Evolutionary conservation across 176 grass and related monocot species (phyloP).

Genomic region (Calamus simplicifolius): DNA sequence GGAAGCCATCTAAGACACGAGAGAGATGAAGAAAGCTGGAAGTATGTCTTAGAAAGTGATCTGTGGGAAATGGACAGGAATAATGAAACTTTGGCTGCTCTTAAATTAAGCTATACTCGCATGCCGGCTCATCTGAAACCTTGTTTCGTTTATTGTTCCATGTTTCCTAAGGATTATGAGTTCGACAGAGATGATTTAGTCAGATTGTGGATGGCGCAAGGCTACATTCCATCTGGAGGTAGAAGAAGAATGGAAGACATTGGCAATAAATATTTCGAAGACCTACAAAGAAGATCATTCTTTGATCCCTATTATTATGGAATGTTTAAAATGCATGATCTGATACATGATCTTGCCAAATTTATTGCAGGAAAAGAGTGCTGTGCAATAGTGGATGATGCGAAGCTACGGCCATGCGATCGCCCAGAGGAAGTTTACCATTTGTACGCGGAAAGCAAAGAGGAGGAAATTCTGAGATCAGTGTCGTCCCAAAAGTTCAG

Average conservation of each 20-base stretch:
- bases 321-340: constrained; percentile 30
- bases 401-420: neutral
- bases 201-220: constrained; percentile 42
- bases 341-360: constrained; percentile 35
- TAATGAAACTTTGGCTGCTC: constrained; percentile 27
- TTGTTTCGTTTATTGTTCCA: constrained; percentile 31
- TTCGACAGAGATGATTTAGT: constrained; percentile 31
- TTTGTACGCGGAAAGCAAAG: neutral
- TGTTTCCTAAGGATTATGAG: constrained; percentile 24
- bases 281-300: constrained; percentile 31
- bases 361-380: constrained; percentile 12
- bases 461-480: too few species aligned
- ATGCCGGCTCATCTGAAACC: constrained; percentile 28
- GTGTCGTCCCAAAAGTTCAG: neutral
- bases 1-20: constrained; percentile 14
- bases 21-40: constrained; percentile 23
- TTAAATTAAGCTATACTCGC: constrained; percentile 32
- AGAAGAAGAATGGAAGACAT: constrained; percentile 14
- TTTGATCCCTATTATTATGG: neutral
- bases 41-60: constrained; percentile 27
- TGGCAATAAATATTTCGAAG: constrained; percentile 18
- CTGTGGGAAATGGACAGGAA: constrained; percentile 30
- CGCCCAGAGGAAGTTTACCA: neutral
- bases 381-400: neutral
- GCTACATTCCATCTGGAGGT: constrained; percentile 12